Evolutionary conservation across 2,329 filamentous ascomycete species (phyloP).

Genomic region (Conoideocrella luteorostrata): DNA sequence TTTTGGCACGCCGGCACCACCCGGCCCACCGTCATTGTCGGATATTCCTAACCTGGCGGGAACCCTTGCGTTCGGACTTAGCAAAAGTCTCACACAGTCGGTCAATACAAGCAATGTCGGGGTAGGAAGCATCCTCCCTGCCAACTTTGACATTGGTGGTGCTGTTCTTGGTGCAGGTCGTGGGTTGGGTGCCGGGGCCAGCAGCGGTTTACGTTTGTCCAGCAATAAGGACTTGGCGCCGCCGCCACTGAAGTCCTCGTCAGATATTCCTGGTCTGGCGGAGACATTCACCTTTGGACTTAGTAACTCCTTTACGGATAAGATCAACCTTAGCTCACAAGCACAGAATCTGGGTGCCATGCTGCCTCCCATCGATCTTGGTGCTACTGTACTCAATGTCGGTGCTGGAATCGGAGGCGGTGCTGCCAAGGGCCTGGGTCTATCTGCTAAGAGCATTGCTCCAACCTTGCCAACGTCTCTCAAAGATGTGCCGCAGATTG

Average conservation of each 20-base stretch:
- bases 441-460: constrained; percentile 11
- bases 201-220: constrained; percentile 11
- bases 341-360: constrained; percentile 5
- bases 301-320: constrained; percentile 12
- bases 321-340: constrained; percentile 8
- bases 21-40: background rate
- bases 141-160: constrained; percentile 7
- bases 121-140: background rate
- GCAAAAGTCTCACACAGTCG: constrained; percentile 3
- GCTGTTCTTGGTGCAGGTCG: constrained; percentile 11
- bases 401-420: constrained; percentile 15
- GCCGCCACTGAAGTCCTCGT: background rate
- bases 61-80: constrained; percentile 6
- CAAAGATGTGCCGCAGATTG: constrained; percentile 12
- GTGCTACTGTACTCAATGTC: constrained; percentile 10
- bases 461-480: constrained; percentile 6
- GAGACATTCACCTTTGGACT: constrained; percentile 13
- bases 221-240: constrained; percentile 6
- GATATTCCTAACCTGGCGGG: constrained; percentile 9
- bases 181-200: constrained; percentile 12
- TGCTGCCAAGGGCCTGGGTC: constrained; percentile 12
- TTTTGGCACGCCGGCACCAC: background rate
- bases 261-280: constrained; percentile 8
- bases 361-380: constrained; percentile 10
- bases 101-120: constrained; percentile 5